Evolutionary conservation across 116 monocot species (phyloP).

Genomic region (Papilionanthe hybrid): DNA sequence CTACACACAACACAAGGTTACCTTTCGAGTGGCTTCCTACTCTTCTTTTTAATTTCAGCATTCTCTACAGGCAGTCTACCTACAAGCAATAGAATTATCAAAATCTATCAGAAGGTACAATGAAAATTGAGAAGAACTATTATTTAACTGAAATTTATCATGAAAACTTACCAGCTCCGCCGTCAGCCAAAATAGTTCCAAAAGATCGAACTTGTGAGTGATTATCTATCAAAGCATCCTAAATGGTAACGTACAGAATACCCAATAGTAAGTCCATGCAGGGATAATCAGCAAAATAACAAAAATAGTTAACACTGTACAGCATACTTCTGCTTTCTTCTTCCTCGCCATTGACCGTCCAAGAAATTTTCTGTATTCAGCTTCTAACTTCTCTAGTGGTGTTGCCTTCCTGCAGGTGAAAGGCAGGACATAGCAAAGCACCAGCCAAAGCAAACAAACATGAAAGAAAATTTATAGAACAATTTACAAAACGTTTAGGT

Average conservation of each 20-base stretch:
- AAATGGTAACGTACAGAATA: slow-evolving; percentile 8
- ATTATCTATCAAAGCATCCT: slow-evolving; percentile 49
- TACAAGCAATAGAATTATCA: slow-evolving; percentile 14
- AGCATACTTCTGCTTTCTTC: slow-evolving; percentile 35
- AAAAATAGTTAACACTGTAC: neutral
- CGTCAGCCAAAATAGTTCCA: slow-evolving; percentile 54
- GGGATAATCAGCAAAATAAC: neutral
- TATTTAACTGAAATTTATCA: neutral
- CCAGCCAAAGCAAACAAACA: neutral
- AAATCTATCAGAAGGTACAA: neutral
- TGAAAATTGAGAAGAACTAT: neutral
- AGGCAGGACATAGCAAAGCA: neutral
- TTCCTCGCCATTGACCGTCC: slow-evolving; percentile 38
- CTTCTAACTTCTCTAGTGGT: slow-evolving; percentile 63
- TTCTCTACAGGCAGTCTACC: slow-evolving; percentile 36
- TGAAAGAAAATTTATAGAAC: neutral
- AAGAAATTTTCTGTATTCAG: slow-evolving; percentile 62
- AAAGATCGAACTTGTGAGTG: slow-evolving; percentile 55
- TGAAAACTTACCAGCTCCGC: slow-evolving; percentile 27
- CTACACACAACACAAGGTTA: slow-evolving; percentile 6
- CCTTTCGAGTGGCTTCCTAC: slow-evolving; percentile 38
- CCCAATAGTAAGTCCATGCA: neutral
- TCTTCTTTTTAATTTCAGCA: slow-evolving; percentile 18
- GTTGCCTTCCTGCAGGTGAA: slow-evolving; percentile 48
- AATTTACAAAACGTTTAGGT: neutral